Evolutionary conservation across 2,329 filamentous ascomycete species (phyloP), one percentile per base, ranked within the genome.

Genomic region (Chaetomiaceae sp.): DNA sequence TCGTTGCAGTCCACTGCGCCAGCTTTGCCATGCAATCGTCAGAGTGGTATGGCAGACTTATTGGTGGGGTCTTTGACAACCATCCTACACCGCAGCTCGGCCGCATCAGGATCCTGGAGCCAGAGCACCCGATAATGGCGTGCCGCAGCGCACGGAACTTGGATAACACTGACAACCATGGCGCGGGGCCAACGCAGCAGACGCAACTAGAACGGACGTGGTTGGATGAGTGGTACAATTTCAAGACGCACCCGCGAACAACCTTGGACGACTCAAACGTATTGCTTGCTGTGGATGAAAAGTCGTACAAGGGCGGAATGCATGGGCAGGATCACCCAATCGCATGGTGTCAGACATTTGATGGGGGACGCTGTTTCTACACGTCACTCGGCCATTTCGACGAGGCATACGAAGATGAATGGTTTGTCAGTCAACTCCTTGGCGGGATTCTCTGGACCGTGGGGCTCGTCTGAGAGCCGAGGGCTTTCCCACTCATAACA

Each of bases 161-260:
- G 13, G 36, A 29, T 8, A 21, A 48, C 20, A 43, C 53, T 20
- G 13, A 46, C 49, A 50, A 54, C 40, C 38, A 45, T 29, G 20
- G 51, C 42, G 23, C 21, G 7, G 3, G 40, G 21, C 42, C 16
- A 7, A 16, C n/a, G 21, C 16, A 27, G 29, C 14, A 46, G 0
- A 23, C 57, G n/a, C 48, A 47, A 3, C 37, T 59, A 34, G 41
- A 61, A 37, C 65, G 65, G 56, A 48, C 56, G 5, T 72, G 66
- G 65, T 64, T 68, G 48, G 71, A 74, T 46, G 71, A 75, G 59
- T 74, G 71, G 70, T 74, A 74, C 61, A 73, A 73, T 53, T 73
- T 72, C 53, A 57, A 61, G 45, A n/a, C 48, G 29, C 67, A 68
- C 36, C 67, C 66, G 3, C 61, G 65, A 27, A 36, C 45, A 10